Conservation (phyloP, 2,329 filamentous ascomycete genomes). For the Lizonia empirigonia region DNA sequence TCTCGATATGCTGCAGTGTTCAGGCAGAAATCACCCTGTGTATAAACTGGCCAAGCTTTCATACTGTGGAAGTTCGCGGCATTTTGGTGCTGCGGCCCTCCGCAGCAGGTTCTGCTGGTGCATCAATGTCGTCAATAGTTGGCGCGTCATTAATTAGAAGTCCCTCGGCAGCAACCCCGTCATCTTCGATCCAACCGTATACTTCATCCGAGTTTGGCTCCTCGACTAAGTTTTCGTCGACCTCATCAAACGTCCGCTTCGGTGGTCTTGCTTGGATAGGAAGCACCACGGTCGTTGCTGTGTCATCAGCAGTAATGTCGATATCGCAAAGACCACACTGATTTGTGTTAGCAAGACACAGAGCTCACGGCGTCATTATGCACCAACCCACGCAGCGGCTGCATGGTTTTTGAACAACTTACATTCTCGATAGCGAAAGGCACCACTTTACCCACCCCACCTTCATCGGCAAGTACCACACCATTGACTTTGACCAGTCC, state of each 20-base stretch:
- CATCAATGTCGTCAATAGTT: slow-evolving; percentile 15
- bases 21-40: slow-evolving; percentile 2
- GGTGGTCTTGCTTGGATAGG: slow-evolving; percentile 46
- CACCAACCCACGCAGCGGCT: not conserved
- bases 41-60: slow-evolving; percentile 9
- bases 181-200: slow-evolving; percentile 74
- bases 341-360: slow-evolving; percentile 25
- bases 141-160: slow-evolving; percentile 43
- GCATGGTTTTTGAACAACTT: slow-evolving; percentile 46
- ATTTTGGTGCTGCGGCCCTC: slow-evolving; percentile 34
- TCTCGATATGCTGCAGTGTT: not conserved
- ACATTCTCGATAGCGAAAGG: slow-evolving; percentile 53
- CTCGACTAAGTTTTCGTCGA: slow-evolving; percentile 66
- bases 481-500: slow-evolving; percentile 54
- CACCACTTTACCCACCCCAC: slow-evolving; percentile 57
- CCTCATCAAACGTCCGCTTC: slow-evolving; percentile 65
- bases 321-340: slow-evolving; percentile 44
- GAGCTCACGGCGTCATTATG: not conserved
- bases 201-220: slow-evolving; percentile 68
- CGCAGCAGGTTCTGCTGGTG: slow-evolving; percentile 25
- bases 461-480: slow-evolving; percentile 47
- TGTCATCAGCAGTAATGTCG: slow-evolving; percentile 39
- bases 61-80: slow-evolving; percentile 30
- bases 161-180: slow-evolving; percentile 54
- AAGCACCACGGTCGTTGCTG: slow-evolving; percentile 30